Evolutionary conservation across 345 rosid species (phyloP).

Genomic region (Arabidopsis suecica): DNA sequence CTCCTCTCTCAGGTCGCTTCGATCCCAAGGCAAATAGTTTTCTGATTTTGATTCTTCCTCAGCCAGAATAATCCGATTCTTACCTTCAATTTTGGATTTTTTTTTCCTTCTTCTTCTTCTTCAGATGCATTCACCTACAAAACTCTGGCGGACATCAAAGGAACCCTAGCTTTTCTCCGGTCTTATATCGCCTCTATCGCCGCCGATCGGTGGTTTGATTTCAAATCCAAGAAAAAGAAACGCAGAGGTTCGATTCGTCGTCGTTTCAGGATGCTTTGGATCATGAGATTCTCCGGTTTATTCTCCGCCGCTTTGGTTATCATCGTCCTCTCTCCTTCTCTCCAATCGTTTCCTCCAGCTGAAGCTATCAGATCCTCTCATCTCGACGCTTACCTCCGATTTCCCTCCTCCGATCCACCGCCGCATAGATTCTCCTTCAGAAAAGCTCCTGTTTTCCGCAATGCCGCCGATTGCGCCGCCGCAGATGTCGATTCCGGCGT

Average conservation of each 20-base stretch:
- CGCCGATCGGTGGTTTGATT: conserved; percentile 55
- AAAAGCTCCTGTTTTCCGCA: conserved; percentile 63
- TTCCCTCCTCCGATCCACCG: conserved; percentile 38
- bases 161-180: conserved; percentile 53
- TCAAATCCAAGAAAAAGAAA: conserved; percentile 51
- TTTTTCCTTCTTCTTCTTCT: not conserved
- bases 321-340: conserved; percentile 81
- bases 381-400: conserved; percentile 56
- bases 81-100: conserved; percentile 6
- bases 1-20: conserved; percentile 46
- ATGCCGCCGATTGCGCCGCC: conserved; percentile 82
- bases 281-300: conserved; percentile 69
- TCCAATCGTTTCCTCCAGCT: conserved; percentile 90
- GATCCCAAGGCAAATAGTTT: conserved; percentile 36
- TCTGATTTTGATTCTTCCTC: conserved; percentile 15
- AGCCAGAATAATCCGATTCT: conserved; percentile 4
- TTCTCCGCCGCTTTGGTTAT: conserved; percentile 74
- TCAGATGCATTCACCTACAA: conserved; percentile 26
- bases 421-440: conserved; percentile 64
- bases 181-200: conserved; percentile 45
- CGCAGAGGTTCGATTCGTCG: conserved; percentile 46
- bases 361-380: conserved; percentile 87
- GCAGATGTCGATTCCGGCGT: conserved; percentile 51
- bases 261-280: conserved; percentile 71
- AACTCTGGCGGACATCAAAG: conserved; percentile 65